These are phyloP conservation scores for Irpex sp. DNA, from an alignment of 1,284 basidiomycete genomes.

Conservation along the genomic window DNA sequence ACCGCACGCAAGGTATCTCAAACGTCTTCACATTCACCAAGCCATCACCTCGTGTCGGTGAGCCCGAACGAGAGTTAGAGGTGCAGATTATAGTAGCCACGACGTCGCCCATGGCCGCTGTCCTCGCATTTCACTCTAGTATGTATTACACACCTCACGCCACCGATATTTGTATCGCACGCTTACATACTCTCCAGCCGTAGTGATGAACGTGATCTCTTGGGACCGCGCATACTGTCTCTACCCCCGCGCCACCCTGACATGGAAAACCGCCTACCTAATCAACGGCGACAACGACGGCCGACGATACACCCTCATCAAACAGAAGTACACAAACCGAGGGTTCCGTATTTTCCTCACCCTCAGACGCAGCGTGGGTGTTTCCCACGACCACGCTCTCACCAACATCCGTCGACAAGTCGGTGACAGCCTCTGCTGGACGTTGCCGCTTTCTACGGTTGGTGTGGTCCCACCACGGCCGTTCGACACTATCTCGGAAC, in stretches of 20 bases:
- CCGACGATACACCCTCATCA: conserved; percentile 13
- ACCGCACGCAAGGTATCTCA: conserved; percentile 2
- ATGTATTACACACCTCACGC: neutral
- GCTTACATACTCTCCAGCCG: conserved; percentile 30
- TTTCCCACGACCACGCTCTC: neutral
- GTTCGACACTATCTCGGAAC: neutral
- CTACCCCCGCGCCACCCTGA: conserved; percentile 28
- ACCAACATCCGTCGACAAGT: conserved; percentile 19
- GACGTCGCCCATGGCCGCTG: conserved; percentile 8
- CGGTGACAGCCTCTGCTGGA: conserved; percentile 20
- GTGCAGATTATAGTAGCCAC: conserved; percentile 13
- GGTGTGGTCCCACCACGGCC: conserved; percentile 14
- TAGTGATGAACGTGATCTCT: conserved; percentile 27
- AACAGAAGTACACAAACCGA: conserved; percentile 20
- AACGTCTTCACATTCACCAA: conserved; percentile 13
- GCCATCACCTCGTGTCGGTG: neutral
- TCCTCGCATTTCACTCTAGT: conserved; percentile 17
- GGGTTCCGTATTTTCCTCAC: conserved; percentile 16
- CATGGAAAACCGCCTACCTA: conserved; percentile 18
- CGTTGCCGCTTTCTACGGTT: conserved; percentile 14
- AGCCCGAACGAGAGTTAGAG: neutral
- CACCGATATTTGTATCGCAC: neutral
- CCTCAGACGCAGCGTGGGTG: neutral
- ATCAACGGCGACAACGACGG: conserved; percentile 5
- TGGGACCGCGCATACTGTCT: conserved; percentile 24